A percentile compares a stretch with the other conserved stretches of the same genome.
These are phyloP conservation scores for Monilinia laxa DNA, from an alignment of 2,329 filamentous ascomycete species.

Conservation along the genomic window DNA sequence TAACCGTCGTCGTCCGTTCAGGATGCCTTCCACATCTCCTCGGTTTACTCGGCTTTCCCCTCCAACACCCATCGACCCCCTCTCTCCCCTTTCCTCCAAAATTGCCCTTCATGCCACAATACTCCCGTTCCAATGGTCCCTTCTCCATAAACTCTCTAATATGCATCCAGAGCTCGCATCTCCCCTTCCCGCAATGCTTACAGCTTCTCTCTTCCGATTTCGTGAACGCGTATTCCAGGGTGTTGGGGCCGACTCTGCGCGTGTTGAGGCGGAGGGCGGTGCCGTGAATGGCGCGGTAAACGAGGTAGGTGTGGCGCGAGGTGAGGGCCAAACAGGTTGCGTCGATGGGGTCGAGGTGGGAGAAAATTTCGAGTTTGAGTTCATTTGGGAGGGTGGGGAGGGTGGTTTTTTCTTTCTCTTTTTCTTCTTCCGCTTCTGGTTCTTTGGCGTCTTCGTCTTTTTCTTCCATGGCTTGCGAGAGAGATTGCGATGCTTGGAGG, in stretches of 20 bases:
- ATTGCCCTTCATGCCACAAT: conserved; percentile 59
- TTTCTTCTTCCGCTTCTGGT: conserved; percentile 20
- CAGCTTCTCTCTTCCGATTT: conserved; percentile 61
- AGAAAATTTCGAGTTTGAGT: conserved; percentile 60
- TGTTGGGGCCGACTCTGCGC: conserved; percentile 59
- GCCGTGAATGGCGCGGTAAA: conserved; percentile 55
- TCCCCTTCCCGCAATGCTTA: conserved; percentile 58
- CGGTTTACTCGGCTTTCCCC: conserved; percentile 59
- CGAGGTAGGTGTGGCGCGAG: conserved; percentile 56
- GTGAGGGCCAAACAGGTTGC: conserved; percentile 61
- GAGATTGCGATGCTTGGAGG: conserved; percentile 10
- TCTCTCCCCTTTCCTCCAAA: conserved; percentile 52
- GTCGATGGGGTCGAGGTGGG: conserved; percentile 64
- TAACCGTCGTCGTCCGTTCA: conserved; percentile 34
- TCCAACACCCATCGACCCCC: conserved; percentile 53
- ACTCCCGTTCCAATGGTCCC: conserved; percentile 48
- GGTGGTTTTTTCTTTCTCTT: conserved; percentile 25
- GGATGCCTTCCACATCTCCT: conserved; percentile 57
- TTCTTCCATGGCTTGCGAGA: conserved; percentile 33
- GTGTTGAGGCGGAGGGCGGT: conserved; percentile 56
- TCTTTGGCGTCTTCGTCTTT: conserved; percentile 27
- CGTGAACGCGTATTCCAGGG: conserved; percentile 64
- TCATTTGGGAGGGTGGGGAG: conserved; percentile 51
- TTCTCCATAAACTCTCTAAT: conserved; percentile 59
- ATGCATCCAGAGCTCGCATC: conserved; percentile 64